These are phyloP conservation scores for Salix caprea DNA, from an alignment of 345 rosid species.

Conservation along the genomic window DNA sequence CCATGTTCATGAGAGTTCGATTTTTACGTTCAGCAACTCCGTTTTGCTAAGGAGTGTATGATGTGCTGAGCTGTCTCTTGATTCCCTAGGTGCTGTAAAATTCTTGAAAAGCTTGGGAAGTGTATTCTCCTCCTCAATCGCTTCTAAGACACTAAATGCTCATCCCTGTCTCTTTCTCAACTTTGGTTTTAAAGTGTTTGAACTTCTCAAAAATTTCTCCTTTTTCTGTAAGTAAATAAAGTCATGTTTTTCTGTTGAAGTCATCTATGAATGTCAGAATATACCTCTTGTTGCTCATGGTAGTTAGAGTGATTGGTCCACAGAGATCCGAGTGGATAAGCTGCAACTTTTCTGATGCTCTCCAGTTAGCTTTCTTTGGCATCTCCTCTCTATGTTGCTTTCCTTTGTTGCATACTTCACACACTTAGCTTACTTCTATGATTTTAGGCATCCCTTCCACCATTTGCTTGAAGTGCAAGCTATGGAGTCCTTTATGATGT, in stretches of 20 bases:
- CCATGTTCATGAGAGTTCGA: neutral
- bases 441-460: neutral
- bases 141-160: neutral
- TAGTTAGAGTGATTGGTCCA: neutral
- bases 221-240: neutral
- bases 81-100: neutral
- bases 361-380: conserved; percentile 5
- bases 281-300: conserved; percentile 3
- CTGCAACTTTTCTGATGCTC: conserved; percentile 1
- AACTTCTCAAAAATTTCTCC: neutral
- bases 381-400: neutral
- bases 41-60: neutral
- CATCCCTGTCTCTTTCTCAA: neutral
- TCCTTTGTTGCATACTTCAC: neutral
- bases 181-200: neutral
- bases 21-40: neutral
- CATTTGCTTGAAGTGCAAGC: neutral
- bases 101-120: neutral
- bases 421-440: neutral
- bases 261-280: neutral
- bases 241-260: neutral
- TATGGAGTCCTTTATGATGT: neutral
- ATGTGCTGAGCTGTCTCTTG: neutral
- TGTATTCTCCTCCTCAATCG: neutral
- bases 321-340: conserved; percentile 3